phyloP scores from a whole-genome alignment of 2,329 filamentous ascomycete genomes.

The Graphiopsis chlorocephala region DNA sequence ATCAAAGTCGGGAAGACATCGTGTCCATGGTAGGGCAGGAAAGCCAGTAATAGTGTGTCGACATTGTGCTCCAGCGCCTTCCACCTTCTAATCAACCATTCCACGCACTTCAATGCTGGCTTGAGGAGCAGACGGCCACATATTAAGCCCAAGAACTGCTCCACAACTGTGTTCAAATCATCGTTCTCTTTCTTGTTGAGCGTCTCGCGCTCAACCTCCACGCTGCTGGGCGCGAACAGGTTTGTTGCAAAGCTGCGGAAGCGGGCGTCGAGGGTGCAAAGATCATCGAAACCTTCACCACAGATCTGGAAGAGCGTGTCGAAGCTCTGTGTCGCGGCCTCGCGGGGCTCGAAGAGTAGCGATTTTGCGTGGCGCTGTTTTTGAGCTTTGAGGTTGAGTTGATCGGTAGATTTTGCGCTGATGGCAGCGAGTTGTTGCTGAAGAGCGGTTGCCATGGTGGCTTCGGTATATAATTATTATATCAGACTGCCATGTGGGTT shows the following conservation, averaged over 20 bases:
- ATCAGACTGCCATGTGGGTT: conserved; percentile 10
- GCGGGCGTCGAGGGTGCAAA: conserved; percentile 80
- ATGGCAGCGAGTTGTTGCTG: conserved; percentile 93
- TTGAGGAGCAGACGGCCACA: conserved; percentile 75
- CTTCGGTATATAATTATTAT: background rate
- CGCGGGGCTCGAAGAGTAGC: conserved; percentile 82
- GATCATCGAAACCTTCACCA: conserved; percentile 82
- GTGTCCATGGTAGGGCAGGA: conserved; percentile 87
- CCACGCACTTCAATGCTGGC: conserved; percentile 84
- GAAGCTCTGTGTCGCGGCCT: conserved; percentile 85
- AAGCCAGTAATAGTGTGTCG: conserved; percentile 71
- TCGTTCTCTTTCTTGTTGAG: conserved; percentile 79
- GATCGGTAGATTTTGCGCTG: conserved; percentile 82
- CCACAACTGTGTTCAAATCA: conserved; percentile 73
- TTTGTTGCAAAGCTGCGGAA: conserved; percentile 72
- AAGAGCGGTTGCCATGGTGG: conserved; percentile 74
- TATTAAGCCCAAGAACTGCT: conserved; percentile 78
- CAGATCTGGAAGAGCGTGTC: conserved; percentile 86
- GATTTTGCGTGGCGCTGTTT: conserved; percentile 91
- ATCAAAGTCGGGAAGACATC: conserved; percentile 82
- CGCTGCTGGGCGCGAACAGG: conserved; percentile 92
- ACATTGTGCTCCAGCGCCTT: conserved; percentile 94
- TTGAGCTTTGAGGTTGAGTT: conserved; percentile 89
- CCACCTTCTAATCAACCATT: conserved; percentile 92
- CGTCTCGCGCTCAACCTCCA: conserved; percentile 79